phyloP scores from a whole-genome alignment of 768 basidiomycete genomes.

The Cystofilobasidium capitatum region DNA sequence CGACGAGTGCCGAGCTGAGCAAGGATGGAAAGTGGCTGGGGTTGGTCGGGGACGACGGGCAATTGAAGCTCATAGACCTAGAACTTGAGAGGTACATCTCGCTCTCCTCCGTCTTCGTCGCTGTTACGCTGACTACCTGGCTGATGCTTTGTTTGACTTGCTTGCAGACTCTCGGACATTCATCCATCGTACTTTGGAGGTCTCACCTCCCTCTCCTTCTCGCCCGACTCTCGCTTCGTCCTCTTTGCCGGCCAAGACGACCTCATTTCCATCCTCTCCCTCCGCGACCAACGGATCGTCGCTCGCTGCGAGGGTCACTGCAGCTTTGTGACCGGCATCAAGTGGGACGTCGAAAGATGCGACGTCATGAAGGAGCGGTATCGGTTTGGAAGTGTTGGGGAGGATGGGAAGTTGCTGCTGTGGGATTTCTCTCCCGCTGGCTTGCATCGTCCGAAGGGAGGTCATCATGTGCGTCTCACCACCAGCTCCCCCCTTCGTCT shows the following conservation, averaged over 20 bases:
- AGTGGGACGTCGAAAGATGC: constrained; percentile 80
- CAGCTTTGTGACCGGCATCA: constrained; percentile 79
- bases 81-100: constrained; percentile 65
- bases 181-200: constrained; percentile 93
- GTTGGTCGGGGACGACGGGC: constrained; percentile 84
- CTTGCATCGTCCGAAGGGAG: constrained; percentile 69
- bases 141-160: background rate
- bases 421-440: constrained; percentile 92
- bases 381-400: constrained; percentile 83
- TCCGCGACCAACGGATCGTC: constrained; percentile 85
- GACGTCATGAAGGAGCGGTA: constrained; percentile 68
- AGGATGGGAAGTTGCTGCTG: constrained; percentile 87
- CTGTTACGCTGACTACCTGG: background rate
- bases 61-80: constrained; percentile 78
- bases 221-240: constrained; percentile 88
- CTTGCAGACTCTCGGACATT: constrained; percentile 71
- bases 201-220: constrained; percentile 84
- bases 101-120: background rate
- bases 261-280: constrained; percentile 84
- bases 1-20: constrained; percentile 12
- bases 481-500: constrained; percentile 54
- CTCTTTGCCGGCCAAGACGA: constrained; percentile 96
- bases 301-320: constrained; percentile 96
- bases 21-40: constrained; percentile 86
- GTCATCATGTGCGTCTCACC: constrained; percentile 34